Evolutionary conservation across 805 yeast species (phyloP).

Genomic region (Pichia thaimueangensis): DNA sequence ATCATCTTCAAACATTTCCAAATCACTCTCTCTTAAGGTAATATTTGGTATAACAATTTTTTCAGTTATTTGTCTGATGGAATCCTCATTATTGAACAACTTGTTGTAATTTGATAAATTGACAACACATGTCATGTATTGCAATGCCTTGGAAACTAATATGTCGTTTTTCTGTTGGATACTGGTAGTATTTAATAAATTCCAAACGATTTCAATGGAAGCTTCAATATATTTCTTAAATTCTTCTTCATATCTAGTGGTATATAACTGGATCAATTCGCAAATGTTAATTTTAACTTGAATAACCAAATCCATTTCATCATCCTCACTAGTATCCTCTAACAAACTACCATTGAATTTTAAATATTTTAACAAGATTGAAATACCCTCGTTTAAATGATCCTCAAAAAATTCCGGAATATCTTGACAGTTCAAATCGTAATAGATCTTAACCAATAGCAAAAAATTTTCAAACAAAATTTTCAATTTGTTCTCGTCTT

Average conservation of each 20-base stretch:
- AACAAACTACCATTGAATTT: conserved; percentile 50
- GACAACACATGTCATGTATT: conserved; percentile 77
- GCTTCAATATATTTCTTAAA: conserved; percentile 70
- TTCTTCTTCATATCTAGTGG: conserved; percentile 87
- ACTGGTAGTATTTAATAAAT: conserved; percentile 57
- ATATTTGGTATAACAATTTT: conserved; percentile 87
- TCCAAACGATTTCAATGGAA: conserved; percentile 82
- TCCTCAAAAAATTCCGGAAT: conserved; percentile 98
- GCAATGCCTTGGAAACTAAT: conserved; percentile 71
- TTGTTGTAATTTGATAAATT: conserved; percentile 60
- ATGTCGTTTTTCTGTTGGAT: conserved; percentile 76
- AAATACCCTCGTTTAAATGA: conserved; percentile 70
- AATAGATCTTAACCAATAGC: conserved; percentile 72
- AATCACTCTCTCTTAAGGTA: conserved; percentile 77
- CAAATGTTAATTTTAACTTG: conserved; percentile 75
- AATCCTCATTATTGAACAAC: conserved; percentile 54
- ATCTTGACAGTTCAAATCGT: conserved; percentile 95
- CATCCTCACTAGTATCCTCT: conserved; percentile 55
- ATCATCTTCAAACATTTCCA: conserved; percentile 93
- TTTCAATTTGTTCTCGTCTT: conserved; percentile 44
- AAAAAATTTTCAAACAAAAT: conserved; percentile 65
- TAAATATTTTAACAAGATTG: conserved; percentile 74
- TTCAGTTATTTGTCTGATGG: conserved; percentile 69
- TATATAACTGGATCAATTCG: conserved; percentile 78
- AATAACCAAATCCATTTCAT: conserved; percentile 61